Evolutionary conservation across 306 rosid species (phyloP).

Genomic region (Pyrus pyrifolia): DNA sequence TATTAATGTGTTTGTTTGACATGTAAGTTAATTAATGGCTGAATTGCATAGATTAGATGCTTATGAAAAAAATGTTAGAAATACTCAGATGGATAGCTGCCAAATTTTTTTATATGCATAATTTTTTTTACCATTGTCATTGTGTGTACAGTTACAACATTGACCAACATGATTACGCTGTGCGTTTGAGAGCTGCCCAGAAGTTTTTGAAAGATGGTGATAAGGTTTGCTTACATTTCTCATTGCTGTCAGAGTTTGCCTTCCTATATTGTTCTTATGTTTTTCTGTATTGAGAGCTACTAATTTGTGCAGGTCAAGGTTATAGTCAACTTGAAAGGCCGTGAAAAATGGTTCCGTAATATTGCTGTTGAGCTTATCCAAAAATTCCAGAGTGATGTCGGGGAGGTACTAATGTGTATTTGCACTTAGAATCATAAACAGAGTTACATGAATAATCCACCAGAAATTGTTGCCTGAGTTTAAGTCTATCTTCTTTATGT

Average conservation of each 20-base stretch:
- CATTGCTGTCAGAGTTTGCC: background rate
- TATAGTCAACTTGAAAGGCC: slow-evolving; percentile 92
- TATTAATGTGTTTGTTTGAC: background rate
- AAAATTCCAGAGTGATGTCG: slow-evolving; percentile 84
- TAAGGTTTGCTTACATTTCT: slow-evolving; percentile 51
- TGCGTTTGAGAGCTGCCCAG: slow-evolving; percentile 92
- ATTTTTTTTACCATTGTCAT: background rate
- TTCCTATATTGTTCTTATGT: background rate
- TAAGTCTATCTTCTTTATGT: background rate
- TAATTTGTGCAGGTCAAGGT: slow-evolving; percentile 70
- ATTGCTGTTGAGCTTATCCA: slow-evolving; percentile 78
- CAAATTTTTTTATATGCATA: background rate
- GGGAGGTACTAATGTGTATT: slow-evolving; percentile 59
- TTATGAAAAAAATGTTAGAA: background rate
- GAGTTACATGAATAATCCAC: background rate
- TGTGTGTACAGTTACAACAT: slow-evolving; percentile 72
- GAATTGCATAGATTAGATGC: background rate
- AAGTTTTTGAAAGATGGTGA: slow-evolving; percentile 92
- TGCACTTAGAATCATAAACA: background rate
- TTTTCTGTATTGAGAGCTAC: slow-evolving; percentile 17
- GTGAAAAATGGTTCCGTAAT: slow-evolving; percentile 91
- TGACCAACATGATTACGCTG: slow-evolving; percentile 93
- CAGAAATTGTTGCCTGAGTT: background rate
- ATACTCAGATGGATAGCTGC: background rate
- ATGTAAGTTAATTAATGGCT: background rate